Conservation (phyloP, 129 eudicot genomes). For the Chrysanthemum lavandulifolium region DNA sequence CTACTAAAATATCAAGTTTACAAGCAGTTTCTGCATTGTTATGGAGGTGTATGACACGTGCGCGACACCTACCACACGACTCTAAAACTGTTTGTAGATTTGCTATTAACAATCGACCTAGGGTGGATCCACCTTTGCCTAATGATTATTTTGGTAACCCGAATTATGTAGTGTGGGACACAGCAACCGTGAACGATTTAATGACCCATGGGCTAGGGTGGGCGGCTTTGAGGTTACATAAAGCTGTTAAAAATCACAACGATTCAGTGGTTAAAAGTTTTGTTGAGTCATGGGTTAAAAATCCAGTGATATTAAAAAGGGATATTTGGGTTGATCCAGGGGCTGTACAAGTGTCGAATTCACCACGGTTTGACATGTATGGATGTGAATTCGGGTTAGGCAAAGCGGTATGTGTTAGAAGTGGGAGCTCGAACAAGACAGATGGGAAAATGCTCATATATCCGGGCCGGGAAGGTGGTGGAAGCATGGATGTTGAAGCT, state of each 20-base stretch:
- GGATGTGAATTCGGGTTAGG: slow-evolving; percentile 42
- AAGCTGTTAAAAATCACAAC: slow-evolving; percentile 10
- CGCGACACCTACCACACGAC: not conserved
- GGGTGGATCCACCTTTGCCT: slow-evolving; percentile 30
- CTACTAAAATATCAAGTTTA: slow-evolving; percentile 28
- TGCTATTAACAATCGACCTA: slow-evolving; percentile 9
- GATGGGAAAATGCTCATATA: slow-evolving; percentile 33
- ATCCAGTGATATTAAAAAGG: slow-evolving; percentile 10
- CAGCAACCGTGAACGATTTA: slow-evolving; percentile 5
- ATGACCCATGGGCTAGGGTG: slow-evolving; percentile 29
- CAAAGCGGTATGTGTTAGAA: slow-evolving; percentile 29
- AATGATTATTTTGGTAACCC: slow-evolving; percentile 38
- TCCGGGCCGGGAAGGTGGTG: slow-evolving; percentile 23
- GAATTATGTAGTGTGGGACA: not conserved
- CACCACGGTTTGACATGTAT: slow-evolving; percentile 34
- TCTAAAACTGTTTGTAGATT: slow-evolving; percentile 11
- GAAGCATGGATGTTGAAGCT: slow-evolving; percentile 37
- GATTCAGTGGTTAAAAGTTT: not conserved
- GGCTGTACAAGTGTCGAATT: slow-evolving; percentile 16
- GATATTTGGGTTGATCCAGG: not conserved
- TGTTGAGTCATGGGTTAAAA: slow-evolving; percentile 14
- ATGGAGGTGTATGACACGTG: slow-evolving; percentile 35
- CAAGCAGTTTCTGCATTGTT: slow-evolving; percentile 41
- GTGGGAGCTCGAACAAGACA: slow-evolving; percentile 23
- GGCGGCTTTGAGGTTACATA: slow-evolving; percentile 33